Evolutionary conservation across 345 rosid genomes (phyloP).

Genomic region (Citrus hindsii): DNA sequence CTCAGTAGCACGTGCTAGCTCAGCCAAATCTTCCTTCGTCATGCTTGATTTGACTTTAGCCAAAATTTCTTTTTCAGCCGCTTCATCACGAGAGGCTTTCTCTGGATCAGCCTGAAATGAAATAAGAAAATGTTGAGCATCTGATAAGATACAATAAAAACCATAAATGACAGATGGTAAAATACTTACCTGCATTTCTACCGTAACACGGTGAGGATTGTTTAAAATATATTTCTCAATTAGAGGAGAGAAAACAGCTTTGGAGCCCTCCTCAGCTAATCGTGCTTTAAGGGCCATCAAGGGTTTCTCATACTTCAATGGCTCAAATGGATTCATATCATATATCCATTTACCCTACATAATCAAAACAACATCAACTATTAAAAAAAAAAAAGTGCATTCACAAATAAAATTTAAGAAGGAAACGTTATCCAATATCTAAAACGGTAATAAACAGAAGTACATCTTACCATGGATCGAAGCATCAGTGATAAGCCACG

Average conservation of each 20-base stretch:
- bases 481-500: slow-evolving; percentile 98
- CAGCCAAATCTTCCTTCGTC: slow-evolving; percentile 94
- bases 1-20: slow-evolving; percentile 81
- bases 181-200: slow-evolving; percentile 84
- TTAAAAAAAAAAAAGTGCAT: neutral
- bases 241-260: slow-evolving; percentile 91
- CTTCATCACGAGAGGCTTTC: slow-evolving; percentile 82
- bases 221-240: slow-evolving; percentile 81
- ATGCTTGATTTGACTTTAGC: slow-evolving; percentile 68
- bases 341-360: slow-evolving; percentile 94
- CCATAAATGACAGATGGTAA: slow-evolving; percentile 1
- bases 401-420: neutral
- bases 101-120: slow-evolving; percentile 83
- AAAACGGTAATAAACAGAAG: neutral
- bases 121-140: slow-evolving; percentile 19
- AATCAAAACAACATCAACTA: slow-evolving; percentile 21
- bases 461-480: slow-evolving; percentile 62
- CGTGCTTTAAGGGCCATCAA: slow-evolving; percentile 68
- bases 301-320: slow-evolving; percentile 87
- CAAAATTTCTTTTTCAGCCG: slow-evolving; percentile 67
- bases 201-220: slow-evolving; percentile 80
- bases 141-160: slow-evolving; percentile 3
- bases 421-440: neutral
- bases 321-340: slow-evolving; percentile 96
- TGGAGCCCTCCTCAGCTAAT: slow-evolving; percentile 84